phyloP scores from a whole-genome alignment of 2,329 filamentous ascomycete species.

The Verticillium tricorpus region DNA sequence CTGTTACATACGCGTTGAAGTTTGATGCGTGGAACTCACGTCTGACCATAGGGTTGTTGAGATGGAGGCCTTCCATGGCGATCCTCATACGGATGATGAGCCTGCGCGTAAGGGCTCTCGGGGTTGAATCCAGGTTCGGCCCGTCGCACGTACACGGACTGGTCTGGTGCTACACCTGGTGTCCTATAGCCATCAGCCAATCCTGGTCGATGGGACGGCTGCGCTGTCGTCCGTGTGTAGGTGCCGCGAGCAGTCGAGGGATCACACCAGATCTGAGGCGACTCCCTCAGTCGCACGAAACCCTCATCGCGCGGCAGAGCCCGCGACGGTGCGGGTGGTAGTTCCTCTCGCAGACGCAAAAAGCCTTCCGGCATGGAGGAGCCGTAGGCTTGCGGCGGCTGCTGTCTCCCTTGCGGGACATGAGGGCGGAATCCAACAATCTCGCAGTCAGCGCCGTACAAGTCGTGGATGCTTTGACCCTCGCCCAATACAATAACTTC shows the following conservation, averaged over 20 bases:
- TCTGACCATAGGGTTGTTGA: not conserved
- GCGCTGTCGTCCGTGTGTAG: not conserved
- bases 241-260: not conserved
- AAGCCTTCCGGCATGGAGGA: not conserved
- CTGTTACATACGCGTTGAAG: no score
- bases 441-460: not conserved
- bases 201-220: not conserved
- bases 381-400: not conserved
- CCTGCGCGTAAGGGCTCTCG: not conserved
- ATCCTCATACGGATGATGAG: not conserved
- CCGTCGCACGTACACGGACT: not conserved
- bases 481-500: not conserved
- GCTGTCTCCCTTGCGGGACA: not conserved
- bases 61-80: not conserved
- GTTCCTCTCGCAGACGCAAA: not conserved
- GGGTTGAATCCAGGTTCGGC: not conserved
- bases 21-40: not conserved
- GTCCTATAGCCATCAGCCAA: not conserved
- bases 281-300: conserved; percentile 1
- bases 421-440: not conserved
- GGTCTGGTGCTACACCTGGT: not conserved
- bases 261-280: not conserved
- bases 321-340: not conserved
- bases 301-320: not conserved
- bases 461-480: not conserved